Conservation (phyloP, 345 rosid genomes). For the Eucalyptus curtisii region DNA sequence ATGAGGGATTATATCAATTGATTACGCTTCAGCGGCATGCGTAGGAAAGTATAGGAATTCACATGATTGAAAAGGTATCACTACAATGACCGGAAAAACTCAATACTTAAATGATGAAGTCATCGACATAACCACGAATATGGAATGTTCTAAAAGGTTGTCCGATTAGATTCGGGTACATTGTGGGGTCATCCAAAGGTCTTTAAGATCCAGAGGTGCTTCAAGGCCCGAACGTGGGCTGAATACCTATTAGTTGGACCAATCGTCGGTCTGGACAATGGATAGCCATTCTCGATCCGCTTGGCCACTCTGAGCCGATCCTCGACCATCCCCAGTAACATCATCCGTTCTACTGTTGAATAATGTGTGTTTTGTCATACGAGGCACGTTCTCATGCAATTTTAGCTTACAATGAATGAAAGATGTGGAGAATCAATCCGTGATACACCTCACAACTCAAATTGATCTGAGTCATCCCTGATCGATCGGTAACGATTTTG, state of each 20-base stretch:
- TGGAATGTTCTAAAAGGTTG: neutral
- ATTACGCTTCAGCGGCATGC: neutral
- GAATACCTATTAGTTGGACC: neutral
- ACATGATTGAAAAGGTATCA: neutral
- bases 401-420: neutral
- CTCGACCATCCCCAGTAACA: neutral
- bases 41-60: neutral
- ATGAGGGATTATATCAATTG: neutral
- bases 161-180: neutral
- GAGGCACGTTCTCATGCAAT: neutral
- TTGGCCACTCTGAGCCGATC: neutral
- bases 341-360: neutral
- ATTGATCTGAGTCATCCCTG: accelerated
- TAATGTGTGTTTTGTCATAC: neutral
- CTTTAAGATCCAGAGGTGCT: neutral
- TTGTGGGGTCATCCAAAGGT: neutral
- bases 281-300: neutral
- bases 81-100: neutral
- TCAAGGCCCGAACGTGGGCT: neutral
- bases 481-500: neutral
- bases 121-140: neutral
- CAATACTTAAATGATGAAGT: neutral
- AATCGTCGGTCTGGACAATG: neutral
- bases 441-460: neutral
- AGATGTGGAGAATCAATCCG: neutral